Evolutionary conservation across 257 asterid genomes (phyloP).

Genomic region (Forsythia suspensa): DNA sequence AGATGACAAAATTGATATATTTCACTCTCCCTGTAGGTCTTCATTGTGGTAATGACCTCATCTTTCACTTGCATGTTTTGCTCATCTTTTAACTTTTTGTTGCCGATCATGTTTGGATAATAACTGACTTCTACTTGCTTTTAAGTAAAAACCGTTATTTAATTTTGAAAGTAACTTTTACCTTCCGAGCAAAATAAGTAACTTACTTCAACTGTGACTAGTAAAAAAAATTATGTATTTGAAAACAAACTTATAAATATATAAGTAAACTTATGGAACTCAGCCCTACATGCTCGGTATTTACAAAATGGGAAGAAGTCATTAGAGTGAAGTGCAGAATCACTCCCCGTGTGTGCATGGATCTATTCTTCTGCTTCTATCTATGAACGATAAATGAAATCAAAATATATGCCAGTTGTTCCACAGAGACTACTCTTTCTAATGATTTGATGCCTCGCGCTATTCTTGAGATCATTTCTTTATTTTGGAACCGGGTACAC

Average conservation of each 20-base stretch:
- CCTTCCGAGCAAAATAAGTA: background rate
- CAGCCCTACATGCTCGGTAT: background rate
- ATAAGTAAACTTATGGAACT: background rate
- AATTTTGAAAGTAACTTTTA: background rate
- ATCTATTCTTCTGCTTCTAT: background rate
- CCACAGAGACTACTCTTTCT: background rate
- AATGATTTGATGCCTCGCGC: background rate
- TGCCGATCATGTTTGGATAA: background rate
- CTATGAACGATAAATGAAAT: background rate
- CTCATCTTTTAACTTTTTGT: background rate
- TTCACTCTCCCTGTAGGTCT: conserved; percentile 47
- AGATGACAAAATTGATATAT: conserved; percentile 35
- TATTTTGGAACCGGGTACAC: background rate
- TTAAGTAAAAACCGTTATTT: background rate
- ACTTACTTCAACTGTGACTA: background rate
- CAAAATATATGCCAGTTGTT: background rate
- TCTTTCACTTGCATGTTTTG: background rate
- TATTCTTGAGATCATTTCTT: background rate
- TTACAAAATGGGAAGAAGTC: background rate
- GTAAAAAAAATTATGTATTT: background rate
- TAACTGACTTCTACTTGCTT: background rate
- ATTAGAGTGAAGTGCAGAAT: background rate
- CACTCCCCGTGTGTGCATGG: background rate
- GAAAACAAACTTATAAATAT: background rate
- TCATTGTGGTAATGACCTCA: conserved; percentile 58